These are phyloP conservation scores for Fusarium vanettenii DNA, from an alignment of 2,329 filamentous ascomycete species.

Conservation along the genomic window DNA sequence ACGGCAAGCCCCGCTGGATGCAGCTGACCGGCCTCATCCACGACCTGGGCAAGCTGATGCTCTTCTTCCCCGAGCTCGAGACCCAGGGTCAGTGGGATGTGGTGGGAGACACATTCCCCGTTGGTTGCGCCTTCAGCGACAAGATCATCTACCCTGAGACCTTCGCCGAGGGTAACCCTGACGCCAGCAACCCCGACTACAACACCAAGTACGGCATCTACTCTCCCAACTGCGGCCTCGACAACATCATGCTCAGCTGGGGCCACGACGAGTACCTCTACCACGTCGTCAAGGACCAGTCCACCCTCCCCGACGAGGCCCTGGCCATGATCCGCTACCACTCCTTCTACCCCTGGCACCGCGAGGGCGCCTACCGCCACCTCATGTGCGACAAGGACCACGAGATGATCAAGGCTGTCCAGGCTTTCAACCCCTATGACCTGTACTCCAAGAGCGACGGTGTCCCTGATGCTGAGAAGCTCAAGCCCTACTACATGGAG, in stretches of 20 bases:
- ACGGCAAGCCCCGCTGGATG: conserved; percentile 87
- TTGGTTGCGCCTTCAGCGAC: conserved; percentile 80
- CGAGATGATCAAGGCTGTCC: conserved; percentile 82
- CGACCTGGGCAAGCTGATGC: conserved; percentile 83
- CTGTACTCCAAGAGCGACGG: conserved; percentile 92
- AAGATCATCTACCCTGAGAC: conserved; percentile 84
- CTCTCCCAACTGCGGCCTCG: conserved; percentile 79
- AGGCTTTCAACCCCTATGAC: conserved; percentile 92
- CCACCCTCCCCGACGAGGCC: conserved; percentile 80
- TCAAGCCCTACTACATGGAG: conserved; percentile 69
- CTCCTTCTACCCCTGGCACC: conserved; percentile 93
- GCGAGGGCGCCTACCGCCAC: conserved; percentile 80
- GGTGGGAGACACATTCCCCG: conserved; percentile 86
- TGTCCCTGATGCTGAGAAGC: conserved; percentile 77
- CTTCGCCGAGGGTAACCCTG: conserved; percentile 78
- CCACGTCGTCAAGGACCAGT: conserved; percentile 86
- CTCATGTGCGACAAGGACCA: conserved; percentile 88
- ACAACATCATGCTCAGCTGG: conserved; percentile 92
- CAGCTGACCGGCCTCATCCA: conserved; percentile 82
- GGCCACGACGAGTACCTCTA: conserved; percentile 92
- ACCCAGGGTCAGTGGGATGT: conserved; percentile 94
- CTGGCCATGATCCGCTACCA: conserved; percentile 95
- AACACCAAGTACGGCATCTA: conserved; percentile 84
- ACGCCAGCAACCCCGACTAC: conserved; percentile 77
- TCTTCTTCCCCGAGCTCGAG: conserved; percentile 73